Evolutionary conservation across 1,284 basidiomycete genomes (phyloP).

Genomic region (Vanrija humicola): DNA sequence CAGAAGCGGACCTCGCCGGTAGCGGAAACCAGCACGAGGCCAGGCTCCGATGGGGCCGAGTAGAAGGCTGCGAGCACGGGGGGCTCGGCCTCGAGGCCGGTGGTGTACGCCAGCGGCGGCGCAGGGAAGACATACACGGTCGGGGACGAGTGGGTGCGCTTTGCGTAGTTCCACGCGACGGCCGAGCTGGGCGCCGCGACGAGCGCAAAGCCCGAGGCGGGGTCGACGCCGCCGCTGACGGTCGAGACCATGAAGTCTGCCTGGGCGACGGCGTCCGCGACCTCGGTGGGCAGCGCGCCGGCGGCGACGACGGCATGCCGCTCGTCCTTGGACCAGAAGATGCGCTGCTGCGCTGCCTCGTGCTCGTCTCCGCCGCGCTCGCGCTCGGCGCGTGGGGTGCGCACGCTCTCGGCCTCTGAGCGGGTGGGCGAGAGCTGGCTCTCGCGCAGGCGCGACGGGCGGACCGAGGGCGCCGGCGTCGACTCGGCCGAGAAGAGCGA

Average conservation of each 20-base stretch:
- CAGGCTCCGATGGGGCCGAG: slow-evolving; percentile 44
- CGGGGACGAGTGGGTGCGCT: slow-evolving; percentile 40
- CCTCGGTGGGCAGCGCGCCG: slow-evolving; percentile 37
- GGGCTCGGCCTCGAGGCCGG: slow-evolving; percentile 25
- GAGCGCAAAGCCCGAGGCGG: slow-evolving; percentile 46
- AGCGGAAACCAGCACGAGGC: slow-evolving; percentile 45
- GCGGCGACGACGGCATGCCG: slow-evolving; percentile 25
- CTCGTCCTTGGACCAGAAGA: slow-evolving; percentile 37
- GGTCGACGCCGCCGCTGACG: slow-evolving; percentile 41
- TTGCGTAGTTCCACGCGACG: slow-evolving; percentile 51
- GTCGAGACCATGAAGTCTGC: slow-evolving; percentile 43
- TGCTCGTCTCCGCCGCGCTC: slow-evolving; percentile 16
- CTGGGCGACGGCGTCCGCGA: slow-evolving; percentile 23
- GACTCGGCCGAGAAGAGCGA: slow-evolving; percentile 19
- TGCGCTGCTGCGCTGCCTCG: slow-evolving; percentile 14
- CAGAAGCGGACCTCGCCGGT: slow-evolving; percentile 48
- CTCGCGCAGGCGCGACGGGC: slow-evolving; percentile 9
- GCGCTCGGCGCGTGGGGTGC: slow-evolving; percentile 6
- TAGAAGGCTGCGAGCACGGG: slow-evolving; percentile 38
- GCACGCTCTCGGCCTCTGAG: slow-evolving; percentile 28
- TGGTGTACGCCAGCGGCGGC: slow-evolving; percentile 24
- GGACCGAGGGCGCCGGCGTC: slow-evolving; percentile 15
- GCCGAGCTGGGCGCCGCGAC: slow-evolving; percentile 38
- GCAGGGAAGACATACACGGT: slow-evolving; percentile 43
- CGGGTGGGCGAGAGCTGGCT: slow-evolving; percentile 19